Conservation (phyloP, 345 rosid genomes). For the Salix dunnii region DNA sequence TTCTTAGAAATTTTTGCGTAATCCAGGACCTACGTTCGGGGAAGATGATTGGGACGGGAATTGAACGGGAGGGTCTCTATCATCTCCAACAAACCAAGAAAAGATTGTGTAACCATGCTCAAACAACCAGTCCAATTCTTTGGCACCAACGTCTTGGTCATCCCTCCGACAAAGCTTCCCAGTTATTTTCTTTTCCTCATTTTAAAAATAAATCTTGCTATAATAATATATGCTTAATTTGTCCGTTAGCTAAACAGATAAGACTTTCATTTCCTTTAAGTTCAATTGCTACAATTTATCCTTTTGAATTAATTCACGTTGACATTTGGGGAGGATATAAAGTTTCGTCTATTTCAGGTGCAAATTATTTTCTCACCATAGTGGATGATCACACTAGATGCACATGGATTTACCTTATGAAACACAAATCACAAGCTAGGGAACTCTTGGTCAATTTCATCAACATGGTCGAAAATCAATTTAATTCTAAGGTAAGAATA, state of each 20-base stretch:
- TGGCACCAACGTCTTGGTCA: neutral
- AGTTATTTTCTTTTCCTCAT: neutral
- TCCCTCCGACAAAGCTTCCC: neutral
- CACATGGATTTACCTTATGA: too few species aligned
- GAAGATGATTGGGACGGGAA: neutral
- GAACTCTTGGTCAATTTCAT: too few species aligned
- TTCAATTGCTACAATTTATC: neutral
- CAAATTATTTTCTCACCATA: too few species aligned
- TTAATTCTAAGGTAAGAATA: too few species aligned
- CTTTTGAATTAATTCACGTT: too few species aligned
- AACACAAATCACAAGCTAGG: too few species aligned
- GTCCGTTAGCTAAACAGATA: neutral
- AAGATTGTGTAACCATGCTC: neutral
- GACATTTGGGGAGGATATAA: too few species aligned
- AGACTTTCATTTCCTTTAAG: neutral
- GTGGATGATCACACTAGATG: too few species aligned
- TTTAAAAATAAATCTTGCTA: neutral
- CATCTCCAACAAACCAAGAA: neutral
- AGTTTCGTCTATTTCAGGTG: too few species aligned
- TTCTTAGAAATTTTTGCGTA: neutral
- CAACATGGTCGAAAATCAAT: too few species aligned
- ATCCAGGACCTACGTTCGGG: neutral
- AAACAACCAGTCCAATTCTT: neutral
- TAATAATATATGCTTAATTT: neutral
- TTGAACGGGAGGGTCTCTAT: neutral